These are phyloP conservation scores for Cercis canadensis DNA, from an alignment of 306 rosid genomes.

Conservation along the genomic window DNA sequence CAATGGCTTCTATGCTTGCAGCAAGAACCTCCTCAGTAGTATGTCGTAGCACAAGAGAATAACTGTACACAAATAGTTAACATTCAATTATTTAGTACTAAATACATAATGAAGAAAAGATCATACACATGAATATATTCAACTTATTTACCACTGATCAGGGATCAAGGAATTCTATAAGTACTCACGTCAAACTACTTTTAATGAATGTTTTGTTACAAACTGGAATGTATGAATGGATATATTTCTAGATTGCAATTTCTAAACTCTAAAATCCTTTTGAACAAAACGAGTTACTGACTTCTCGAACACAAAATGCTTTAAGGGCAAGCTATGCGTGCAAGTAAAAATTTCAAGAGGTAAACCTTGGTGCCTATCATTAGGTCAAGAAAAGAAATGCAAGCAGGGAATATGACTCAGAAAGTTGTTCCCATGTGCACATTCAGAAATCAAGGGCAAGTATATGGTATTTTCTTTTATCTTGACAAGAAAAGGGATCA, in stretches of 20 bases:
- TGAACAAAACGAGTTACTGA: background rate
- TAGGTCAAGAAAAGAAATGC: constrained; percentile 3
- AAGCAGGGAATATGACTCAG: background rate
- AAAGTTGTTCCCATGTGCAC: constrained; percentile 13
- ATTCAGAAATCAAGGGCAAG: constrained; percentile 28
- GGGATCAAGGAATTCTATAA: too few species aligned
- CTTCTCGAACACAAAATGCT: constrained; percentile 20
- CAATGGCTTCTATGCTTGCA: constrained; percentile 85
- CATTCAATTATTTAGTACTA: constrained; percentile 17
- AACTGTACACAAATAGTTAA: constrained; percentile 55
- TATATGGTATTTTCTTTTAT: background rate
- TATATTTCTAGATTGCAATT: constrained; percentile 22
- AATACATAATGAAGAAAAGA: constrained; percentile 12
- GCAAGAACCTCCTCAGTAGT: constrained; percentile 97
- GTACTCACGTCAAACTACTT: constrained; percentile 12
- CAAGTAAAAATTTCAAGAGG: constrained; percentile 16
- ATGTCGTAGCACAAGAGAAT: constrained; percentile 93
- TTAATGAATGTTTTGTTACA: background rate
- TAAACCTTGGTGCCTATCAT: constrained; percentile 12
- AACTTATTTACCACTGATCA: constrained; percentile 6
- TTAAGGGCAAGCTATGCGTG: constrained; percentile 4
- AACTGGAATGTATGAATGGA: too few species aligned
- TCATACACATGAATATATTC: constrained; percentile 1
- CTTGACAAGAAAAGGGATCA: constrained; percentile 24
- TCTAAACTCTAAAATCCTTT: constrained; percentile 17